Conservation (phyloP, 768 basidiomycete species). For the Mycena galericulata region DNA sequence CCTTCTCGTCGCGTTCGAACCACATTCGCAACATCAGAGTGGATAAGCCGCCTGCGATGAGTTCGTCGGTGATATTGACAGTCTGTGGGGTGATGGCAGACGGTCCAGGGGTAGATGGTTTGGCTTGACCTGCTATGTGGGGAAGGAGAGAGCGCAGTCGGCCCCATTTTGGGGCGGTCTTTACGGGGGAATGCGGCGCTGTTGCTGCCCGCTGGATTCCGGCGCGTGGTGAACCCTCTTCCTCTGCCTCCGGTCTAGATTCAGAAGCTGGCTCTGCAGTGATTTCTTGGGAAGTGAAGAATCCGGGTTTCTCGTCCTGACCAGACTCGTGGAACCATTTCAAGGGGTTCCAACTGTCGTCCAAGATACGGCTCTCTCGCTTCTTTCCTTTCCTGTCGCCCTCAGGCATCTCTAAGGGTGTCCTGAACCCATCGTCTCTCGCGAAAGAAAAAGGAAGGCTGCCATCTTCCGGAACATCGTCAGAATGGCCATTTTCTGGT, state of each 20-base stretch:
- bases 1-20: slow-evolving; percentile 90
- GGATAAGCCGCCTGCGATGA: slow-evolving; percentile 84
- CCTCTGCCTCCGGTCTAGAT: slow-evolving; percentile 15
- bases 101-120: slow-evolving; percentile 50
- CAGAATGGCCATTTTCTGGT: slow-evolving; percentile 39
- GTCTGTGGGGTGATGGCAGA: slow-evolving; percentile 63
- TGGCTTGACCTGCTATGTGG: slow-evolving; percentile 55
- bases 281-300: slow-evolving; percentile 23
- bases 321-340: slow-evolving; percentile 68
- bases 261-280: slow-evolving; percentile 19
- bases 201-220: slow-evolving; percentile 36
- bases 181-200: slow-evolving; percentile 44
- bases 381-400: slow-evolving; percentile 68
- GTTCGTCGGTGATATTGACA: slow-evolving; percentile 86
- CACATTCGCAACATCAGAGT: slow-evolving; percentile 83
- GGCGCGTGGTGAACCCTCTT: slow-evolving; percentile 18
- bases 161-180: slow-evolving; percentile 63
- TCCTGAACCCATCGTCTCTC: slow-evolving; percentile 42
- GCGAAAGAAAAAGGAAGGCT: slow-evolving; percentile 20
- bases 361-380: slow-evolving; percentile 58
- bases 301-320: slow-evolving; percentile 55
- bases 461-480: slow-evolving; percentile 26
- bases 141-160: slow-evolving; percentile 77
- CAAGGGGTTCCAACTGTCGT: slow-evolving; percentile 66
- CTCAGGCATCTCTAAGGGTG: slow-evolving; percentile 40